phyloP scores from a whole-genome alignment of 352 stramenopile genomes.

The Sclerospora graminicola region DNA sequence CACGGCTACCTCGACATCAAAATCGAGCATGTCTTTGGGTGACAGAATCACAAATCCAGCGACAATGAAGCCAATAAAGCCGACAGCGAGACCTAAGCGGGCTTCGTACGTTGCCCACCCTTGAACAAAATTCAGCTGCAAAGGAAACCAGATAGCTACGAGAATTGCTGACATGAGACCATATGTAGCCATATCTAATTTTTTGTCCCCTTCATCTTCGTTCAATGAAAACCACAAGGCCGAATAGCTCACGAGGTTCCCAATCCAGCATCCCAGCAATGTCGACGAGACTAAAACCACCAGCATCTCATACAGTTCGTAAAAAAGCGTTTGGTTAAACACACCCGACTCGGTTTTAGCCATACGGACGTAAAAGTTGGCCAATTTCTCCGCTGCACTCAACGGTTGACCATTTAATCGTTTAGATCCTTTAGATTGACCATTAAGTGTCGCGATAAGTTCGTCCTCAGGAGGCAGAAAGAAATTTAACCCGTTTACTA shows the following conservation, averaged over 20 bases:
- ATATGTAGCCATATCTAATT: constrained; percentile 52
- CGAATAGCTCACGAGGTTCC: constrained; percentile 32
- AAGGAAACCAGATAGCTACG: constrained; percentile 60
- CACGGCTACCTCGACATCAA: constrained; percentile 47
- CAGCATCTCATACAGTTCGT: constrained; percentile 77
- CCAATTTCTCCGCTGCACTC: constrained; percentile 51
- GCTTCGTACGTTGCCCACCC: constrained; percentile 48
- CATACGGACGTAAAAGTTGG: constrained; percentile 60
- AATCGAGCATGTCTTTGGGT: constrained; percentile 49
- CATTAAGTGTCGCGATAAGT: constrained; percentile 62
- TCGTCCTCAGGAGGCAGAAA: constrained; percentile 67
- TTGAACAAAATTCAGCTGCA: constrained; percentile 66
- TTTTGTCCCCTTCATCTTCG: constrained; percentile 2
- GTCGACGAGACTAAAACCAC: constrained; percentile 56
- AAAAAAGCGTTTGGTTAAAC: constrained; percentile 71
- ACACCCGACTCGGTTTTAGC: constrained; percentile 52
- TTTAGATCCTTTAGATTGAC: constrained; percentile 19
- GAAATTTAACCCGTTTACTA: constrained; percentile 61
- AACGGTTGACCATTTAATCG: constrained; percentile 23
- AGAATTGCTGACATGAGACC: constrained; percentile 52
- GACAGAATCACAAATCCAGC: constrained; percentile 53
- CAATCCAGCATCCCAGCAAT: constrained; percentile 31
- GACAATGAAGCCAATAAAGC: constrained; percentile 41
- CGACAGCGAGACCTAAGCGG: constrained; percentile 40
- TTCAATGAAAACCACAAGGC: constrained; percentile 7